Evolutionary conservation across 2,329 filamentous ascomycete species (phyloP), one percentile per base, ranked within the genome.

Genomic region (Colletotrichum australisinense): DNA sequence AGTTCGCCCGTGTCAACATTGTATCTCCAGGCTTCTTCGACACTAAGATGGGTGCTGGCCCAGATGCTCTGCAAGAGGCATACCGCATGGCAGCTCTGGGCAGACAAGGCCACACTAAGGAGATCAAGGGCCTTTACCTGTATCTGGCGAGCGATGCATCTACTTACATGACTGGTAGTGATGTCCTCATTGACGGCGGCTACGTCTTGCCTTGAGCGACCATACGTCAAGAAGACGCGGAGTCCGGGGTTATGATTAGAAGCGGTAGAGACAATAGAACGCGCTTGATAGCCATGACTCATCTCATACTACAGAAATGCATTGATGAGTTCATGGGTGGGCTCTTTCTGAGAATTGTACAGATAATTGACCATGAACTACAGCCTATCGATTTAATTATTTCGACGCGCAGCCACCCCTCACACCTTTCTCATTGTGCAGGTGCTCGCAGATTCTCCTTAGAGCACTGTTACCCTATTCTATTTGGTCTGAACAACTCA

Each of bases 81-180:
- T 83, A 85, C 57, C 78, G 85, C 1, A 89, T 90, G 87, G 82
- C 87, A 0, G 82, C 83, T 1, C 76, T 89, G 19, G 87, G 89
- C 49, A 86, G 90, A 73, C 87, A 91, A 74, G 90, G 88, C 30
- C 87, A 92, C 77, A 89, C 90, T 4, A 91, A 90, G 84, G 91
- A 92, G 83, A 83, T 92, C 75, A 92, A 92, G 86, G 90, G 89
- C 5, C 80, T 87, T 16, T 89, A 88, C 75, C 79, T 89, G 49
- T 89, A 88, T 77, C 80, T 89, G 35, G 85, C 85, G n/a, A 87
- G 86, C 32, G 86, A 88, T 72, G 87, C 87, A 2, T 84, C 82
- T 42, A 85, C 83, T 19, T 88, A 88, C 78, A 87, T 84, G 76
- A 88, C 87, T 12, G 87, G 87, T 56, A 82, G 84, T 62, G 86